Base-by-base conservation (phyloP, 1,139 yeast species). In the Pichia cactophila region DNA sequence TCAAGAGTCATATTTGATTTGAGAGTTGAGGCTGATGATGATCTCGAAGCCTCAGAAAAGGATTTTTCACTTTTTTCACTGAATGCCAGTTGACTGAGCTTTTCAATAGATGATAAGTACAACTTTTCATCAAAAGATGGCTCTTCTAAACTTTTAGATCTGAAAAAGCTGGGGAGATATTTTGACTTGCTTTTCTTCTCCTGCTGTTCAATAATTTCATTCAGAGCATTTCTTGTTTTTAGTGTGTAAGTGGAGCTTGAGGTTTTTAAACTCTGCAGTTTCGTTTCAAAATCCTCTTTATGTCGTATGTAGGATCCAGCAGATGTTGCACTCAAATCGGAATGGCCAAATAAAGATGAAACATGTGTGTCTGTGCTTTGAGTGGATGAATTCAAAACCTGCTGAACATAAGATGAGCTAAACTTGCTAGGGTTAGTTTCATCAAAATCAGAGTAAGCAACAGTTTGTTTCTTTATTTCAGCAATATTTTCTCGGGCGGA, bases 301-400 rank as follows among this genome's bases (percentile, higher is more conserved):
- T 87, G 92, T 59, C 95, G 76, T 48, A 81, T 79, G 54, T 81
- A 80, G 12, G 95, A 86, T 0, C 95, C 95, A 2, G 96, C 96
- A 58, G 94, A 84, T 0, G 95, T 86, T 5, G 95, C 95, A 69
- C 94, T 84, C 51, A 86, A 77, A 61, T 86, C 92, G 42, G 81
- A 75, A 52, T 65, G 67, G 0, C 69, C 69, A 55, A 66, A 65
- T 26, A 54, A 58, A 8, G 68, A 62, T 1, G 67, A 63, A n/a
- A 60, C 53, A 37, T 59, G 63, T 16, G 69, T 65, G 43, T 66
- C 66, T 2, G 64, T 62, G 12, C 54, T 53, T 11, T 56, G 45
- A 6, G 63, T 58, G 4, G 67, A 64, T 33, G 61, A 54, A 43
- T 63, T 62, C 9, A 63, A 50, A 4, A 60, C 36, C 26, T 59